A percentile compares a stretch with the other conserved stretches of the same genome.
Conservation (phyloP, 805 yeast species). For the Cyberlindnera mississippiensis region DNA sequence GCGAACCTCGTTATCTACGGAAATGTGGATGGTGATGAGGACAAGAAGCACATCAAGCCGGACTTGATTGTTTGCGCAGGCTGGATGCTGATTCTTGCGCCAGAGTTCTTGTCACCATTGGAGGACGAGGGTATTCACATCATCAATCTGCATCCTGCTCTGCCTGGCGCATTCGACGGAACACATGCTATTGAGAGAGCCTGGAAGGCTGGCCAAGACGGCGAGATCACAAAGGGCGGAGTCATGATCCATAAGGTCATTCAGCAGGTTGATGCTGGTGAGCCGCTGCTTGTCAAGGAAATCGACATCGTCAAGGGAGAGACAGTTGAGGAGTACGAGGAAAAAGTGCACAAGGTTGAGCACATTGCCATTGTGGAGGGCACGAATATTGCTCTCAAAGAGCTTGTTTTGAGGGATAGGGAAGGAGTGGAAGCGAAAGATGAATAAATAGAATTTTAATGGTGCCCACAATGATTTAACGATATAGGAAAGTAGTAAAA, state of each 20-base stretch:
- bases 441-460: not conserved
- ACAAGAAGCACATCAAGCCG: slow-evolving; percentile 47
- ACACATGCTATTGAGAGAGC: slow-evolving; percentile 96
- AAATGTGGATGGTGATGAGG: slow-evolving; percentile 31
- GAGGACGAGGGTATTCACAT: slow-evolving; percentile 63
- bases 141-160: slow-evolving; percentile 93
- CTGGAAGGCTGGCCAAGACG: slow-evolving; percentile 90
- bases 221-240: slow-evolving; percentile 73
- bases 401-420: slow-evolving; percentile 11
- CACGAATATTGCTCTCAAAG: slow-evolving; percentile 54
- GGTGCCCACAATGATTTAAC: not conserved
- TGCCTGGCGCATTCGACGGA: slow-evolving; percentile 96
- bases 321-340: slow-evolving; percentile 73
- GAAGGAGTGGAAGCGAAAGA: not conserved
- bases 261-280: slow-evolving; percentile 91
- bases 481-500: not conserved
- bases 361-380: slow-evolving; percentile 95
- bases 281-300: slow-evolving; percentile 81
- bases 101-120: slow-evolving; percentile 66
- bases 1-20: slow-evolving; percentile 62
- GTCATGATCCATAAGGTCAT: slow-evolving; percentile 98
- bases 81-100: slow-evolving; percentile 92
- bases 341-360: slow-evolving; percentile 76
- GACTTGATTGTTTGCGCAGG: slow-evolving; percentile 96
- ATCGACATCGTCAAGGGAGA: slow-evolving; percentile 69